Evolutionary conservation across 2,329 filamentous ascomycete genomes (phyloP).

Genomic region (Alternaria burnsii): DNA sequence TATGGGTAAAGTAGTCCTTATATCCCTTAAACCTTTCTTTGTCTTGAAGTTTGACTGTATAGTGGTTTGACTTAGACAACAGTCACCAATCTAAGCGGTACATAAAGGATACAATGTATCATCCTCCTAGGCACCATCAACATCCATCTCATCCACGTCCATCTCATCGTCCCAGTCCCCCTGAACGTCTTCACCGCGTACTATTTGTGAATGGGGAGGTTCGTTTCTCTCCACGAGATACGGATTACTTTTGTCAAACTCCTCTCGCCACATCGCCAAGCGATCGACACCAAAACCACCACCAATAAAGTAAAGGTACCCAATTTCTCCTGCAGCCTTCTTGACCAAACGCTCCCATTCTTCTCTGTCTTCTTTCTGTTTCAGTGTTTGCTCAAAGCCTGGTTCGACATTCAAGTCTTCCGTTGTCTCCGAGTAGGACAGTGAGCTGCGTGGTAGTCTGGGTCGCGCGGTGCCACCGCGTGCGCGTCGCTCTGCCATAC

Average conservation of each 20-base stretch:
- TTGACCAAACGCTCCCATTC: constrained; percentile 17
- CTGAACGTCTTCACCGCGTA: neutral
- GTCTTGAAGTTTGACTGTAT: too few relatives aligned
- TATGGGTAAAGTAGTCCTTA: too few relatives aligned
- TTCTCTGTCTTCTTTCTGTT: constrained; percentile 20
- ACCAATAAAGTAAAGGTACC: constrained; percentile 41
- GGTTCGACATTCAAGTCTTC: constrained; percentile 29
- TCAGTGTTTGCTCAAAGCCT: constrained; percentile 12
- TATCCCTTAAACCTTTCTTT: too few relatives aligned
- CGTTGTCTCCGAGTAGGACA: constrained; percentile 28
- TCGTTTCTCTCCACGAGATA: constrained; percentile 23
- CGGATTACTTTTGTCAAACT: constrained; percentile 28
- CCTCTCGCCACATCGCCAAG: constrained; percentile 24
- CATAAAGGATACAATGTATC: neutral
- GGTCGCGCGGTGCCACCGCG: constrained; percentile 23
- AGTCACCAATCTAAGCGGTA: neutral
- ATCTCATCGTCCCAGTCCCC: constrained; percentile 18
- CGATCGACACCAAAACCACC: constrained; percentile 7
- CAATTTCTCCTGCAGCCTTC: constrained; percentile 33
- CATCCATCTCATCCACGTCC: constrained; percentile 18
- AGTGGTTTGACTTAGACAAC: too few relatives aligned
- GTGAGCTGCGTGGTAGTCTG: constrained; percentile 29
- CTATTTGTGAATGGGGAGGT: neutral
- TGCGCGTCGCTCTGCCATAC: constrained; percentile 21
- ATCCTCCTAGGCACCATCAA: constrained; percentile 13